A percentile compares a stretch with the other conserved stretches of the same genome.
These are phyloP conservation scores for Kitagawia praeruptora DNA, from an alignment of 129 eudicot species.

Conservation along the genomic window DNA sequence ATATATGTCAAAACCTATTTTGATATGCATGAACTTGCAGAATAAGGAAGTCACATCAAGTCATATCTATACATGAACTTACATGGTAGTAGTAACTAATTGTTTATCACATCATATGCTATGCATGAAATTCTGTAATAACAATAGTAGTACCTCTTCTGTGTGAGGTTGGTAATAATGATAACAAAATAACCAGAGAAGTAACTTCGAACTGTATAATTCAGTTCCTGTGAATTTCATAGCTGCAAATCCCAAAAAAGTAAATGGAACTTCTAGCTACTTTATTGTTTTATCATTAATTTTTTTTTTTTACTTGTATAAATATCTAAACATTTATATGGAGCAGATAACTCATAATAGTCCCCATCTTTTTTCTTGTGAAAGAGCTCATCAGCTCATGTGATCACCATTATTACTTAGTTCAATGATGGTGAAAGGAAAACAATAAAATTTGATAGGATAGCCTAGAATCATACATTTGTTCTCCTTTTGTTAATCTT, in stretches of 20 bases:
- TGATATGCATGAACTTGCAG: not conserved
- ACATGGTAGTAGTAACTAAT: not conserved
- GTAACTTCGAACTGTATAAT: not conserved
- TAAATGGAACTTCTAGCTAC: not conserved
- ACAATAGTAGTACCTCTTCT: not conserved
- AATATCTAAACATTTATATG: not conserved
- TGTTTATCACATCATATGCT: not conserved
- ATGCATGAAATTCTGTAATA: not conserved
- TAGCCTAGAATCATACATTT: not conserved
- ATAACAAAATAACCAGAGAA: not conserved
- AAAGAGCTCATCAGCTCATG: constrained; percentile 38
- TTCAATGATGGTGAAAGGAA: constrained; percentile 11
- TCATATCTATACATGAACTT: not conserved
- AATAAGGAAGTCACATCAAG: constrained; percentile 5
- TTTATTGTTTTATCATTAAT: not conserved
- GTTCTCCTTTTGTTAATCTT: not conserved
- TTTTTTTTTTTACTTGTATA: not conserved
- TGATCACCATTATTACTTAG: constrained; percentile 49
- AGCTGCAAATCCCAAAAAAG: constrained; percentile 9
- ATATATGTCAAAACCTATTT: too few species aligned
- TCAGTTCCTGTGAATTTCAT: not conserved
- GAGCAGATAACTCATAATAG: constrained; percentile 38
- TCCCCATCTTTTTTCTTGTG: constrained; percentile 34
- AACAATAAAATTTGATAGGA: not conserved
- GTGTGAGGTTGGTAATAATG: not conserved